Evolutionary conservation across 805 yeast species (phyloP).

Genomic region (Myxozyma neglecta): DNA sequence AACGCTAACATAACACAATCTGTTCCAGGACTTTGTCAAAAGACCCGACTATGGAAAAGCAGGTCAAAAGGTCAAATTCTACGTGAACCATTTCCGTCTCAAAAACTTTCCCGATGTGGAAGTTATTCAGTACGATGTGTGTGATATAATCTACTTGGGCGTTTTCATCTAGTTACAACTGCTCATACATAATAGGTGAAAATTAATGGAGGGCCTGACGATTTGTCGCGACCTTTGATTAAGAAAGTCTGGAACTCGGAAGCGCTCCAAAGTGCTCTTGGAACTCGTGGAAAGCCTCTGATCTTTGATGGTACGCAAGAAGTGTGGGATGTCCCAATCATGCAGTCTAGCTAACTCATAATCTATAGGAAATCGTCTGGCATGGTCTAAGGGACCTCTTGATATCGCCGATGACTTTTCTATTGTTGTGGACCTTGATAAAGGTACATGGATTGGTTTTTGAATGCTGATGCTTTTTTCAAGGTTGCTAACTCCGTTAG

Average conservation of each 20-base stretch:
- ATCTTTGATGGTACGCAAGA: conserved; percentile 10
- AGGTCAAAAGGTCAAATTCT: conserved; percentile 9
- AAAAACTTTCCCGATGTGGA: conserved; percentile 11
- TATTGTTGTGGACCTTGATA: conserved; percentile 12
- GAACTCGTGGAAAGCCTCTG: conserved; percentile 1
- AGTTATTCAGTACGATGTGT: conserved; percentile 22
- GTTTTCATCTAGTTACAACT: background rate
- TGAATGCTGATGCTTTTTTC: background rate
- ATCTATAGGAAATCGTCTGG: conserved; percentile 8
- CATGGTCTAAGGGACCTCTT: conserved; percentile 17
- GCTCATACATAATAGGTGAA: conserved; percentile 3
- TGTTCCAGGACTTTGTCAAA: conserved; percentile 5
- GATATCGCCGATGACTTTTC: conserved; percentile 8
- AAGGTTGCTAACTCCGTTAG: background rate
- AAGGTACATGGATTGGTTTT: conserved; percentile 3
- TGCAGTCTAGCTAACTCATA: background rate
- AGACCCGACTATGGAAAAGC: conserved; percentile 17
- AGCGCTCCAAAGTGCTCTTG: conserved; percentile 5
- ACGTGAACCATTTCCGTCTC: conserved; percentile 15
- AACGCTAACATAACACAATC: background rate
- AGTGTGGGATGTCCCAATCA: too few species aligned
- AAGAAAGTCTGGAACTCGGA: conserved; percentile 1
- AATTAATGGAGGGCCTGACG: background rate
- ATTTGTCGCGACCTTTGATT: conserved; percentile 1
- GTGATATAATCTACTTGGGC: background rate